phyloP scores from a whole-genome alignment of 345 rosid genomes.

The Bruguiera sexangula region DNA sequence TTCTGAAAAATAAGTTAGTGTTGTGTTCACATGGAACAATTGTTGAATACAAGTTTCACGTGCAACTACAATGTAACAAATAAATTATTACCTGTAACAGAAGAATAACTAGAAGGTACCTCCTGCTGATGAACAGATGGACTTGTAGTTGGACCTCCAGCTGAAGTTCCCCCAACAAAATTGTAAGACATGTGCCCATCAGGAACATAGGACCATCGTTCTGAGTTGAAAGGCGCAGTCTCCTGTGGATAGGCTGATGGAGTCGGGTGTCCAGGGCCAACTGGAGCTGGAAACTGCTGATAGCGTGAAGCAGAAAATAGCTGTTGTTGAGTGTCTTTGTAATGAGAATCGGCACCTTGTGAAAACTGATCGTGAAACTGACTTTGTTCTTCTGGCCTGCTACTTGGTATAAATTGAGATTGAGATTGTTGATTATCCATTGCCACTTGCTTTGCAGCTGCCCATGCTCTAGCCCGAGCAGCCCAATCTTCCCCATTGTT shows the following conservation, averaged over 20 bases:
- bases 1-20: no score
- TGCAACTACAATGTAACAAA: constrained; percentile 50
- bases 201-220: constrained; percentile 40
- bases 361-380: constrained; percentile 49
- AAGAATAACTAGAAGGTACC: constrained; percentile 99
- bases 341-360: constrained; percentile 44
- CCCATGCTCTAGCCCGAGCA: constrained; percentile 96
- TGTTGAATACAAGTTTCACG: constrained; percentile 31
- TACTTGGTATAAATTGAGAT: constrained; percentile 39
- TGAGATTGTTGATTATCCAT: constrained; percentile 54
- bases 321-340: constrained; percentile 58
- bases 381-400: constrained; percentile 49
- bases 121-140: constrained; percentile 94
- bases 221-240: constrained; percentile 32
- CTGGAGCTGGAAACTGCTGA: constrained; percentile 59
- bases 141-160: constrained; percentile 50
- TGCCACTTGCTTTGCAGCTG: constrained; percentile 49
- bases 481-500: constrained; percentile 83
- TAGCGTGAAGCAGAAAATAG: constrained; percentile 40
- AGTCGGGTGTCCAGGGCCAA: constrained; percentile 37
- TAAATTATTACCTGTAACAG: constrained; percentile 94
- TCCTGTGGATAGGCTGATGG: constrained; percentile 43
- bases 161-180: constrained; percentile 40
- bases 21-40: no score
- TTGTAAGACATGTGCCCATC: constrained; percentile 43